Percentiles rank a stretch among this genome's conserved stretches.
Evolutionary conservation across 2,329 filamentous ascomycete genomes (phyloP).

Genomic region (Calonectria honghensis): DNA sequence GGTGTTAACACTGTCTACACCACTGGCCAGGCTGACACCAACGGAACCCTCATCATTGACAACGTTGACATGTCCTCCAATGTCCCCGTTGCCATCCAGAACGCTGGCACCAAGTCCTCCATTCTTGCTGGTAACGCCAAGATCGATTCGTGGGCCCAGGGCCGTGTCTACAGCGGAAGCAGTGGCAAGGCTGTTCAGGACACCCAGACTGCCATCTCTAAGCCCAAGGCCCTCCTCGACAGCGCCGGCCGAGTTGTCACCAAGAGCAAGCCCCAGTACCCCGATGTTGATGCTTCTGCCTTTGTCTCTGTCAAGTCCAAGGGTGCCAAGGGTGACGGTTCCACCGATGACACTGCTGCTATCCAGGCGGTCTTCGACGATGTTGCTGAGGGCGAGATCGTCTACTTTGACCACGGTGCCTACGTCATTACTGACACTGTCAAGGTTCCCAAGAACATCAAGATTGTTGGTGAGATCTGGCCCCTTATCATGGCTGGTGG

Average conservation of each 20-base stretch:
- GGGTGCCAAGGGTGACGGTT: conserved; percentile 91
- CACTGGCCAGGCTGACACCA: conserved; percentile 76
- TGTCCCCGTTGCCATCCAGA: conserved; percentile 79
- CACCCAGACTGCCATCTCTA: conserved; percentile 71
- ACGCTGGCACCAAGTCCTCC: conserved; percentile 71
- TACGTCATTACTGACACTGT: conserved; percentile 83
- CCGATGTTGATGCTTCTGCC: conserved; percentile 76
- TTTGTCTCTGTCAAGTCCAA: conserved; percentile 89
- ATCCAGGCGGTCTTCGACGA: conserved; percentile 87
- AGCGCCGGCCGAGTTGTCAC: conserved; percentile 83
- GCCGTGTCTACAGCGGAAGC: conserved; percentile 79
- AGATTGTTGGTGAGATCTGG: conserved; percentile 94
- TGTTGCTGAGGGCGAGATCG: conserved; percentile 77
- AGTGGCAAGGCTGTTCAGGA: conserved; percentile 75
- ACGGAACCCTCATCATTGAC: conserved; percentile 89
- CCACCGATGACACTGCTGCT: conserved; percentile 89
- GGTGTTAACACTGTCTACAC: conserved; percentile 87
- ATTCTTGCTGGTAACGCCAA: conserved; percentile 82
- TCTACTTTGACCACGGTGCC: conserved; percentile 85
- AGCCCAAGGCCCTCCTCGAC: conserved; percentile 80
- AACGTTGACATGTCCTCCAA: conserved; percentile 88
- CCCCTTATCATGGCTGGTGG: conserved; percentile 91
- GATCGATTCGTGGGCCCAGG: conserved; percentile 86
- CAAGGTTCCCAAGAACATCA: conserved; percentile 84
- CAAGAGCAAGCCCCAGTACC: conserved; percentile 92